Base-by-base conservation (phyloP, 805 yeast species). In the Tetrapisispora namnaoensis region DNA sequence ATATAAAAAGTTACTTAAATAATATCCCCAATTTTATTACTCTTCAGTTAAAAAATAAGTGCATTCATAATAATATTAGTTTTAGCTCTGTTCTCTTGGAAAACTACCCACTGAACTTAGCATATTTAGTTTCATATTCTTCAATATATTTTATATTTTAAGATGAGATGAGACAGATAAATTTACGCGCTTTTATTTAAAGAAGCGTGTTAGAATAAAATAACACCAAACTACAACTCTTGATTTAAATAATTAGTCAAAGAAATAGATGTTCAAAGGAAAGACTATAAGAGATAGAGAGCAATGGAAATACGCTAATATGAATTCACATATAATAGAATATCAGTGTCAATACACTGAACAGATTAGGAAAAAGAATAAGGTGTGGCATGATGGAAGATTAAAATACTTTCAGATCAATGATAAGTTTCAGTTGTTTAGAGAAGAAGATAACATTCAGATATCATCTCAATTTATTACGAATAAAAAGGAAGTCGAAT, bases 381-480 rank as follows among this genome's bases (percentile, higher is more conserved):
- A 65, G 47, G 42, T 57, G 2, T 65, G 69, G 69, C 67, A 65
- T 46, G 69, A 65, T 53, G 69, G 69, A 6, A 58, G 50, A 37
- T 34, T 65, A 36, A 63, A 56, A 42, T 59, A 53, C 37, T 56
- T 48, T 20, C 48, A 54, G 32, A 22, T 52, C 16, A 58, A 55
- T 37, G 59, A 54, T 47, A 53, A 57, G 37, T 56, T 63, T 37
- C 51, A 51, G 42, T 52, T 63, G 16, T 60, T 53, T 44, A 44
- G 59, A 6, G 53, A 54, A 20, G 62, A 56, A 11, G 63, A 55
- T 28, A 55, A 59, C 27, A 51, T 55, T 10, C 46, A 54, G 44
- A 48, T 62, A 14, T 45, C 59, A 41, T 60, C 62, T 27, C 52
- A 50, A n/a, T 53, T 62, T 37, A 51, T 58, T 7, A 61, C 65